phyloP scores from a whole-genome alignment of 2,329 filamentous ascomycete genomes.

The Geosmithia flava region DNA sequence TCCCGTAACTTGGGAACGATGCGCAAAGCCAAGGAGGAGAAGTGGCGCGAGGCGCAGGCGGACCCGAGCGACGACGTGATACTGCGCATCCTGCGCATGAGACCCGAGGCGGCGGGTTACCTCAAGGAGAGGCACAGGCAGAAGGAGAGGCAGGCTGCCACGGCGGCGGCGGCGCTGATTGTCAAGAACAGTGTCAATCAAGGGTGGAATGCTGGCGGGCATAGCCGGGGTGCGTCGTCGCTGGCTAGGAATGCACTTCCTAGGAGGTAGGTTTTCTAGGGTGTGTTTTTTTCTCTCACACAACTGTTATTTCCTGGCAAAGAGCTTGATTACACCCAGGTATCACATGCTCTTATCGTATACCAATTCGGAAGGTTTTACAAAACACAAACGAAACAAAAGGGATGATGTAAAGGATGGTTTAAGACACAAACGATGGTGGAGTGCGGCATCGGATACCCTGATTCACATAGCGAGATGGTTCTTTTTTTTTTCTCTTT shows the following conservation, averaged over 20 bases:
- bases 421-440: not conserved
- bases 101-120: slow-evolving; percentile 78
- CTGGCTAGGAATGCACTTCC: slow-evolving; percentile 35
- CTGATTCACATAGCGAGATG: not conserved
- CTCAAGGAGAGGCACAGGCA: slow-evolving; percentile 84
- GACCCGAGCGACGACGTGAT: slow-evolving; percentile 99
- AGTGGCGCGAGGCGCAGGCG: slow-evolving; percentile 86
- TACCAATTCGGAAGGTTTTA: no score
- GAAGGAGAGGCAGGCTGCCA: slow-evolving; percentile 83
- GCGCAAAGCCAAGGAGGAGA: slow-evolving; percentile 91
- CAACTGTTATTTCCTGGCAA: no score
- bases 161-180: slow-evolving; percentile 85
- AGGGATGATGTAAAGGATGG: not conserved
- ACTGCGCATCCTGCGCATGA: slow-evolving; percentile 84
- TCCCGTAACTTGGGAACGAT: slow-evolving; percentile 91
- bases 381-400: not conserved
- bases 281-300: no score
- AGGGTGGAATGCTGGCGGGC: slow-evolving; percentile 34
- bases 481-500: not conserved
- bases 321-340: no score
- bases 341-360: no score
- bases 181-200: slow-evolving; percentile 75
- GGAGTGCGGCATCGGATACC: not conserved
- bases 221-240: slow-evolving; percentile 11
- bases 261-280: slow-evolving; percentile 23